Percentiles rank a stretch among this genome's conserved stretches.
Conservation (phyloP, 257 asterid species). For the Capsicum rhomboideum region DNA sequence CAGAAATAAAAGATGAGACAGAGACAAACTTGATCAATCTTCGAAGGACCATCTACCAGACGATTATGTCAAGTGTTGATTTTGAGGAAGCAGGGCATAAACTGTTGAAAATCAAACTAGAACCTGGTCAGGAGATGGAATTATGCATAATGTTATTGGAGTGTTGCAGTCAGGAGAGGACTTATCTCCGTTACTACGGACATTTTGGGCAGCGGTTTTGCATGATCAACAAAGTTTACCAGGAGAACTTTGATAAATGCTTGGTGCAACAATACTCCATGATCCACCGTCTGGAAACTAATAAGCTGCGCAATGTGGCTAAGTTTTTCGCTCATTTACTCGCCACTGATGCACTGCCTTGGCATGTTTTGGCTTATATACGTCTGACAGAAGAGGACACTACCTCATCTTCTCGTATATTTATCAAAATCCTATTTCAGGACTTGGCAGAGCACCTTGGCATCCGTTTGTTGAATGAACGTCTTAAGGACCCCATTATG, state of each 20-base stretch:
- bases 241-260: background rate
- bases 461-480: background rate
- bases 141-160: constrained; percentile 4
- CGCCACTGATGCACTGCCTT: background rate
- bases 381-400: constrained; percentile 1
- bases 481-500: background rate
- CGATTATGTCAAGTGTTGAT: constrained; percentile 4
- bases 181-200: background rate
- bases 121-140: constrained; percentile 5
- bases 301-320: background rate
- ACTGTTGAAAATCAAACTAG: background rate
- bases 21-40: background rate
- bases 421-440: constrained; percentile 2
- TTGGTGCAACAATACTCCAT: background rate
- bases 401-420: constrained; percentile 1
- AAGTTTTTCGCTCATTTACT: constrained; percentile 12
- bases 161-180: constrained; percentile 7
- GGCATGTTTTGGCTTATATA: constrained; percentile 6
- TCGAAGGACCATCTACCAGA: background rate
- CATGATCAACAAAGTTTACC: background rate
- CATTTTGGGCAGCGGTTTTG: constrained; percentile 5
- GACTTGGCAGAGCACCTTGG: constrained; percentile 2
- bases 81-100: constrained; percentile 8
- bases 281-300: background rate
- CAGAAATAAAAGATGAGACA: background rate